Evolutionary conservation across 257 asterid genomes (phyloP).

Genomic region (Handroanthus guayacan): DNA sequence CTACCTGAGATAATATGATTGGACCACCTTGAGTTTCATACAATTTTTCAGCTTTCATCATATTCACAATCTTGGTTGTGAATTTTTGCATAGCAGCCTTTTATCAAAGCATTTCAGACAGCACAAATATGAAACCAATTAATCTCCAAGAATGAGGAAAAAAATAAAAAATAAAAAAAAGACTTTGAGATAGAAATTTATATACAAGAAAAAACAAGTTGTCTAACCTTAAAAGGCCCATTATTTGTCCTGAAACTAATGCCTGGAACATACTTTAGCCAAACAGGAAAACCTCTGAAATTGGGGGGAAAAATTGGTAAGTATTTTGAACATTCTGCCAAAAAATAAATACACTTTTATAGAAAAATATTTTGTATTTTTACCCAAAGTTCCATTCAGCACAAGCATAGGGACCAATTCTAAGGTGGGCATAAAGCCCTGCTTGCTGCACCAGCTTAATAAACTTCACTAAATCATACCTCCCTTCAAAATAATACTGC

Average conservation of each 20-base stretch:
- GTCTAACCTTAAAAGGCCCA: conserved; percentile 72
- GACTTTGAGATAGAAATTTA: conserved; percentile 3
- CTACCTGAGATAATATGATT: conserved; percentile 93
- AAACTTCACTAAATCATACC: conserved; percentile 93
- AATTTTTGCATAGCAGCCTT: conserved; percentile 97
- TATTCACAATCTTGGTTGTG: conserved; percentile 92
- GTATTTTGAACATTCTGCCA: conserved; percentile 13
- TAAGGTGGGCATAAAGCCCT: conserved; percentile 83
- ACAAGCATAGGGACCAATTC: conserved; percentile 98
- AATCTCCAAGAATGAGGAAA: not conserved
- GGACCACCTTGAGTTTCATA: conserved; percentile 98
- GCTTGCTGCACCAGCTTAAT: conserved; percentile 85
- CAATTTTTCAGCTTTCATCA: conserved; percentile 88
- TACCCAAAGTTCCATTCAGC: conserved; percentile 99
- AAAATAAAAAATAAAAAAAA: not conserved
- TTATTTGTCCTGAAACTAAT: conserved; percentile 84
- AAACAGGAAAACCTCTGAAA: conserved; percentile 78
- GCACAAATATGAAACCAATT: conserved; percentile 37
- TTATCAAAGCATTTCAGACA: conserved; percentile 32
- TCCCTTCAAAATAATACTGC: conserved; percentile 91
- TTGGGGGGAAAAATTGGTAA: conserved; percentile 31
- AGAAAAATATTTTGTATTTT: conserved; percentile 15
- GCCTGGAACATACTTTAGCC: conserved; percentile 88
- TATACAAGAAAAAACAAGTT: conserved; percentile 18
- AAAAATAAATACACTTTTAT: conserved; percentile 16